A percentile compares a stretch with the other conserved stretches of the same genome.
Evolutionary conservation across 2,329 filamentous ascomycete genomes (phyloP).

Genomic region (Ceratocystis albifundus): DNA sequence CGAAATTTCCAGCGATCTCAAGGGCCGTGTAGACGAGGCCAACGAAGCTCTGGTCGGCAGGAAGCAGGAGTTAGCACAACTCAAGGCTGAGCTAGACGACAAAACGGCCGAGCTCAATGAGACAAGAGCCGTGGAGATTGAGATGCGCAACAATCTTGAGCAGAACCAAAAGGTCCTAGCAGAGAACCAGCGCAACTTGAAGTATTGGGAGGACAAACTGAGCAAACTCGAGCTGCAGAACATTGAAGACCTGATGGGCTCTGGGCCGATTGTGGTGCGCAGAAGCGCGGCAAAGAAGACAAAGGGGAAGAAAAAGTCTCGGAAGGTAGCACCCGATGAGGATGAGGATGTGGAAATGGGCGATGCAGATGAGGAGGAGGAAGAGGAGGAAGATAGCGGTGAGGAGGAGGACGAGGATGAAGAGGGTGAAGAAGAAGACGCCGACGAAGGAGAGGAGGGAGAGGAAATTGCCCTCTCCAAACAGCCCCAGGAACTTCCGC

Average conservation of each 20-base stretch:
- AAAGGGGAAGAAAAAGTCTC: not conserved
- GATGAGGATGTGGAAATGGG: constrained; percentile 24
- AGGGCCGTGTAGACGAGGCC: constrained; percentile 65
- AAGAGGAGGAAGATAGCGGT: constrained; percentile 25
- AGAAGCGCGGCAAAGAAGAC: constrained; percentile 12
- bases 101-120: constrained; percentile 79
- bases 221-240: constrained; percentile 74
- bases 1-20: constrained; percentile 60
- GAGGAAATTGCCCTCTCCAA: constrained; percentile 26
- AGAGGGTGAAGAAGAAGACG: constrained; percentile 24
- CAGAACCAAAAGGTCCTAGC: constrained; percentile 81
- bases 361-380: constrained; percentile 22
- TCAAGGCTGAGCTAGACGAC: constrained; percentile 79
- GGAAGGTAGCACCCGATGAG: constrained; percentile 24
- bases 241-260: constrained; percentile 53
- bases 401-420: constrained; percentile 27
- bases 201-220: constrained; percentile 84
- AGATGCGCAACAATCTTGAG: constrained; percentile 96
- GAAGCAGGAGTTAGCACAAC: constrained; percentile 63
- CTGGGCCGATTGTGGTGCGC: constrained; percentile 25
- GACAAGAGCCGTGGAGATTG: constrained; percentile 80
- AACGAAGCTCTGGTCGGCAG: constrained; percentile 65
- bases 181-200: constrained; percentile 74
- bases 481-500: constrained; percentile 53
- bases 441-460: constrained; percentile 27